Base-by-base conservation (phyloP, 2,329 filamentous ascomycete genomes). In the Fusarium pseudonygamai region DNA sequence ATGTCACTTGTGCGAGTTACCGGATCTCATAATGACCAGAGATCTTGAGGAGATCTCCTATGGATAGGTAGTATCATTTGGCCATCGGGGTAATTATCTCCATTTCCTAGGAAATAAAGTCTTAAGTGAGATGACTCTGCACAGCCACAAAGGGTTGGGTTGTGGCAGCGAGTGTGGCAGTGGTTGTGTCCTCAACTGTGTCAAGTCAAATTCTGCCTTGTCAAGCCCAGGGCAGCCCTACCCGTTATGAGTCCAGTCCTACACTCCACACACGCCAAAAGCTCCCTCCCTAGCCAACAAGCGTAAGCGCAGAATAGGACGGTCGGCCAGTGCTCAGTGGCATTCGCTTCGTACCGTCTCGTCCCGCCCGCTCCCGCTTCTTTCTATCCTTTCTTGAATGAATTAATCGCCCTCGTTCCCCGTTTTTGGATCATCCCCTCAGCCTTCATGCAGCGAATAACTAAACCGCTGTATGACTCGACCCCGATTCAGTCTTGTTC, bases 291-390 rank as follows among this genome's bases (percentile, higher is more conserved):
- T 30, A n/a, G 46, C 36, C 64, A 45, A 49, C 50, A 55, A 55
- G 24, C 50, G 50, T 55, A 40, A 40, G 47, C 47, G 20, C 34
- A 55, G 39, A 60, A 39, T 39, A 53, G 49, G n/a, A 53, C 14
- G n/a, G 42, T 46, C 52, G 61, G 14, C 26, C 45, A 47, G 5
- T 16, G 53, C 50, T 65, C 65, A 47, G 26, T 58, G 39, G 73
- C 64, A 32, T 64, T 72, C 74, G 76, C 72, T 73, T 67, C 76
- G 74, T 74, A 73, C 76, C 76, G 76, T 73, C 32, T 75, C 74
- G 67, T 77, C 76, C 76, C 76, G 75, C 57, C 76, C 76, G 73
- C 53, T 74, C 71, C 68, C 71, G 71, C 72, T 74, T 66, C 65
- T 43, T 47, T 56, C 58, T 62, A 56, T 62, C 24, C 37, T 45